Evolutionary conservation across 495 filamentous ascomycete species (phyloP).

Genomic region (Stereocaulon alpinum): DNA sequence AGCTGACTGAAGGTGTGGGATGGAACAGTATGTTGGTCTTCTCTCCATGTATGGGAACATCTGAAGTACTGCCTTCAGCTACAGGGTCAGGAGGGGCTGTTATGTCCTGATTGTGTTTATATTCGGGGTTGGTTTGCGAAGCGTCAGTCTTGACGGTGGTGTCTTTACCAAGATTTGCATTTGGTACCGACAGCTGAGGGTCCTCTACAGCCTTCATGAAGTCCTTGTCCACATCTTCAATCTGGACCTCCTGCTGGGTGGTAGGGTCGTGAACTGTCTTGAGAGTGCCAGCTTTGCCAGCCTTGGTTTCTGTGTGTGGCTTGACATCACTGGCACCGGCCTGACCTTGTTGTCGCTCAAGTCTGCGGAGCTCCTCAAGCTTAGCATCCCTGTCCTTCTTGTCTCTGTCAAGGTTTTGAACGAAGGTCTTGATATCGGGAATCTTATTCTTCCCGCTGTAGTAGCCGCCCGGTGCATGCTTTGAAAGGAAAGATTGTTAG

Average conservation of each 20-base stretch:
- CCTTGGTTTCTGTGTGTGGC: conserved; percentile 33
- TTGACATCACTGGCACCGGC: conserved; percentile 28
- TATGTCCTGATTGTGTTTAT: conserved; percentile 74
- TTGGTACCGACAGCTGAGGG: conserved; percentile 75
- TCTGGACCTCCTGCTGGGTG: conserved; percentile 75
- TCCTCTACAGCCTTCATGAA: conserved; percentile 63
- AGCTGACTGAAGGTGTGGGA: conserved; percentile 78
- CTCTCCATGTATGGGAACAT: conserved; percentile 91
- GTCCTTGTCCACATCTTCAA: conserved; percentile 65
- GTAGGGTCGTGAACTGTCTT: conserved; percentile 78
- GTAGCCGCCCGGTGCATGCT: conserved; percentile 23
- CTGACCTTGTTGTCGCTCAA: conserved; percentile 25
- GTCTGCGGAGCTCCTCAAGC: conserved; percentile 45
- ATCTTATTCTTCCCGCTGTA: conserved; percentile 34
- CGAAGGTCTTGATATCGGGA: conserved; percentile 77
- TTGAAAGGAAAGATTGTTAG: background rate
- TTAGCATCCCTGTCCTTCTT: conserved; percentile 64
- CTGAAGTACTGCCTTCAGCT: conserved; percentile 65
- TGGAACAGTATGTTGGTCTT: conserved; percentile 96
- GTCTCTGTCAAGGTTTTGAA: conserved; percentile 64
- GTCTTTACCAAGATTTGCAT: conserved; percentile 70
- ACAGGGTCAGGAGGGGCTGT: conserved; percentile 87
- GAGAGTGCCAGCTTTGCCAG: conserved; percentile 40
- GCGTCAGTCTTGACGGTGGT: conserved; percentile 56
- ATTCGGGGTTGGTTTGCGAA: conserved; percentile 56